Evolutionary conservation across 768 basidiomycete species (phyloP).

Genomic region (Chalciporus chontae): DNA sequence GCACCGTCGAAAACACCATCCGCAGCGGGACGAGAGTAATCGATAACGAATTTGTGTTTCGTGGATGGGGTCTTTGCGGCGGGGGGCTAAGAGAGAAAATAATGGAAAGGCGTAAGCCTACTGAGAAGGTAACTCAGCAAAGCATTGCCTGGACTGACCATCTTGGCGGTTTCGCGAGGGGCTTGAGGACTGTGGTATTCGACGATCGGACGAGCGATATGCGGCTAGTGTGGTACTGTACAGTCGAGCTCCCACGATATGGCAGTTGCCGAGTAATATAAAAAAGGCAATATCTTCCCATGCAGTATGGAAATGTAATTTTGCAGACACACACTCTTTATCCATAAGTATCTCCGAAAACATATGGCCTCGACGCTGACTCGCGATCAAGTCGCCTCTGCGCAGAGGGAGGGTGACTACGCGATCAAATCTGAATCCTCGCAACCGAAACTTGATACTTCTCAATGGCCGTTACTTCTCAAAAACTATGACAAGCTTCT

Average conservation of each 20-base stretch:
- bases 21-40: slow-evolving; percentile 79
- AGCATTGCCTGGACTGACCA: slow-evolving; percentile 78
- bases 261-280: neutral
- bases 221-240: slow-evolving; percentile 42
- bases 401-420: slow-evolving; percentile 72
- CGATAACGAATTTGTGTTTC: slow-evolving; percentile 80
- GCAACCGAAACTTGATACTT: slow-evolving; percentile 84
- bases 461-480: slow-evolving; percentile 94
- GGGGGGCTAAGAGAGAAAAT: slow-evolving; percentile 45
- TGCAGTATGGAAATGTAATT: slow-evolving; percentile 12
- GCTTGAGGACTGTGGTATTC: slow-evolving; percentile 10
- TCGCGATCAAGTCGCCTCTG: slow-evolving; percentile 67
- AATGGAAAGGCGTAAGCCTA: slow-evolving; percentile 65
- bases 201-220: slow-evolving; percentile 3
- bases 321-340: neutral
- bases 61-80: slow-evolving; percentile 47
- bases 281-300: slow-evolving; percentile 13
- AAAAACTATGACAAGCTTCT: slow-evolving; percentile 99
- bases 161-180: slow-evolving; percentile 42
- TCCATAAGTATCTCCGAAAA: neutral
- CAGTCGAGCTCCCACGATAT: slow-evolving; percentile 35
- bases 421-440: slow-evolving; percentile 75
- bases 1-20: slow-evolving; percentile 61
- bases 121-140: slow-evolving; percentile 92
- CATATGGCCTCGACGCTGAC: slow-evolving; percentile 39